Evolutionary conservation across 257 asterid species (phyloP).

Genomic region (Rubia yunnanensis): DNA sequence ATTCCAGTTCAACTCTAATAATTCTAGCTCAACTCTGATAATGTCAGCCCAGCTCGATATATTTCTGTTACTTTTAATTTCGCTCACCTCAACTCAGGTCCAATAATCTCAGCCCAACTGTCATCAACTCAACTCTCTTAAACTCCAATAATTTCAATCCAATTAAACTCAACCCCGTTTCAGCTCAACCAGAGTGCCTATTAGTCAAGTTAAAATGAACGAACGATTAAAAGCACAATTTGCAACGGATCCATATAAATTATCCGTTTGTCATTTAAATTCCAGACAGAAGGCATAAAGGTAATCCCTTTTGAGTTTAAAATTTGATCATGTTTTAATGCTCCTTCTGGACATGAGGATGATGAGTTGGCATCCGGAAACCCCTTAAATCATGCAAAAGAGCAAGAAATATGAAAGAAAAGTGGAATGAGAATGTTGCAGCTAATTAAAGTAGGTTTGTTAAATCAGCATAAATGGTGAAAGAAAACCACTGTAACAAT

Average conservation of each 20-base stretch:
- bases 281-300: slow-evolving; percentile 7
- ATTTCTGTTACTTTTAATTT: too few relatives aligned
- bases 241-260: background rate
- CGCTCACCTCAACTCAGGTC: too few relatives aligned
- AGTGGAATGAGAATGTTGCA: background rate
- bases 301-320: background rate
- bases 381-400: slow-evolving; percentile 12
- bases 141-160: too few relatives aligned
- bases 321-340: slow-evolving; percentile 9
- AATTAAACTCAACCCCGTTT: too few relatives aligned
- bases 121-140: too few relatives aligned
- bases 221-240: too few relatives aligned
- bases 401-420: background rate
- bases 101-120: too few relatives aligned
- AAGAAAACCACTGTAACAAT: background rate
- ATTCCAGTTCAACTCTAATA: too few relatives aligned
- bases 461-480: background rate
- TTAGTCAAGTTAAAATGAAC: too few relatives aligned
- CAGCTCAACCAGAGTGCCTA: too few relatives aligned
- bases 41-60: too few relatives aligned
- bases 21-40: too few relatives aligned
- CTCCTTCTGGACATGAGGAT: background rate
- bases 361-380: slow-evolving; percentile 14
- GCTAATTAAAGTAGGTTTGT: background rate
- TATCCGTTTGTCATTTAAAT: slow-evolving; percentile 2